These are phyloP conservation scores for Backusella westeae DNA, from an alignment of 192 early-diverging fungal genomes.

Conservation along the genomic window DNA sequence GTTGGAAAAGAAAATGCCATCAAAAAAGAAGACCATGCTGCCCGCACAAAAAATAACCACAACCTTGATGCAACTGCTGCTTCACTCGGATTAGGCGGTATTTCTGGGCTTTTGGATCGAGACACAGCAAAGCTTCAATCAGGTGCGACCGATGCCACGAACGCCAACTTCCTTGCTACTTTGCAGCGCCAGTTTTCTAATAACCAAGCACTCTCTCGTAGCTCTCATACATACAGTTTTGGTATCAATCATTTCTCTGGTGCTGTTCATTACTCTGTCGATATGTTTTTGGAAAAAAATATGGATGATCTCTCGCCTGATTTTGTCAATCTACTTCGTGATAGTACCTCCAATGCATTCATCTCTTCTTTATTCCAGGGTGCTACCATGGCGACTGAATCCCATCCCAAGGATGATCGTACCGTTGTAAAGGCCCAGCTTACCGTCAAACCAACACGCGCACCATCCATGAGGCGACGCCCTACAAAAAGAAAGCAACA, in stretches of 20 bases:
- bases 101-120: constrained; percentile 43
- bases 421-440: constrained; percentile 77
- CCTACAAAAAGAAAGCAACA: constrained; percentile 27
- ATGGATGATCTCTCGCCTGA: constrained; percentile 55
- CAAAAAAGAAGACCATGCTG: not conserved
- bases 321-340: constrained; percentile 68
- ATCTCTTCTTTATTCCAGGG: constrained; percentile 65
- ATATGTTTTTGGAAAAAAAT: constrained; percentile 64
- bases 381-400: constrained; percentile 66
- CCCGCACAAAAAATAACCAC: not conserved
- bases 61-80: not conserved
- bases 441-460: constrained; percentile 67
- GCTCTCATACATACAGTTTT: constrained; percentile 44
- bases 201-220: constrained; percentile 14
- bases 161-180: constrained; percentile 40
- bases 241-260: constrained; percentile 65
- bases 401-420: constrained; percentile 67
- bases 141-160: constrained; percentile 43
- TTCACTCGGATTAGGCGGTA: constrained; percentile 27
- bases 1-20: constrained; percentile 19
- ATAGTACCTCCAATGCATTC: constrained; percentile 58
- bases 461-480: constrained; percentile 60
- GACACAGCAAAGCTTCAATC: constrained; percentile 38
- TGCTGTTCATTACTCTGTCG: constrained; percentile 63
- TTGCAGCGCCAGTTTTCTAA: constrained; percentile 18